Evolutionary conservation across 192 early-diverging fungal species (phyloP).

Genomic region (Dispira simplex): DNA sequence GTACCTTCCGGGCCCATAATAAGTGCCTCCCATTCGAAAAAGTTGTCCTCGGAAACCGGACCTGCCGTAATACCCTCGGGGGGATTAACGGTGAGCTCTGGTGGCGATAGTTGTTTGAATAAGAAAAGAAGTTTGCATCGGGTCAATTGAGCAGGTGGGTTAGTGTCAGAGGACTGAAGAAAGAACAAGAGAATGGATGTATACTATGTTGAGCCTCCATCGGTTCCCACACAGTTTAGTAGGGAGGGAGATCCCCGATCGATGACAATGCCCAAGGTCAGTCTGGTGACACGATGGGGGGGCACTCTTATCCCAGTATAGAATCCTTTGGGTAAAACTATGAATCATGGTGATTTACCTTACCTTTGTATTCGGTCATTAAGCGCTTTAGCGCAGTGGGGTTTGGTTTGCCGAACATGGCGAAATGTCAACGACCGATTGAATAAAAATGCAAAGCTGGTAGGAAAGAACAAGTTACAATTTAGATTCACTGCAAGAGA

Average conservation of each 20-base stretch:
- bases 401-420: conserved; percentile 36
- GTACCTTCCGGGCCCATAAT: conserved; percentile 79
- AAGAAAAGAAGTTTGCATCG: not conserved
- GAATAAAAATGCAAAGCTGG: conserved; percentile 11
- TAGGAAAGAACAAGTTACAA: conserved; percentile 13
- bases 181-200: no score
- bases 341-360: not conserved
- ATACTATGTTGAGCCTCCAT: no score
- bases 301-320: not conserved
- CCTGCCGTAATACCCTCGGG: conserved; percentile 90
- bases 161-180: not conserved
- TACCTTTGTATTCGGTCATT: conserved; percentile 87
- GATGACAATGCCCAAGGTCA: not conserved
- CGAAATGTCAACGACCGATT: conserved; percentile 15
- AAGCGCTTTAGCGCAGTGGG: conserved; percentile 75
- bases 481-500: no score
- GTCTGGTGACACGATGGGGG: not conserved
- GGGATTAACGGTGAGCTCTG: conserved; percentile 75
- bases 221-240: no score
- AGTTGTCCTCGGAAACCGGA: conserved; percentile 60
- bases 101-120: conserved; percentile 11
- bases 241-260: no score
- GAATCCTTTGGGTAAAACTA: not conserved
- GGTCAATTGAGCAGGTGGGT: not conserved
- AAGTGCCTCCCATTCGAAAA: conserved; percentile 25